Conservation (phyloP, 139 green algal species). For the Tetraselmis chui region DNA sequence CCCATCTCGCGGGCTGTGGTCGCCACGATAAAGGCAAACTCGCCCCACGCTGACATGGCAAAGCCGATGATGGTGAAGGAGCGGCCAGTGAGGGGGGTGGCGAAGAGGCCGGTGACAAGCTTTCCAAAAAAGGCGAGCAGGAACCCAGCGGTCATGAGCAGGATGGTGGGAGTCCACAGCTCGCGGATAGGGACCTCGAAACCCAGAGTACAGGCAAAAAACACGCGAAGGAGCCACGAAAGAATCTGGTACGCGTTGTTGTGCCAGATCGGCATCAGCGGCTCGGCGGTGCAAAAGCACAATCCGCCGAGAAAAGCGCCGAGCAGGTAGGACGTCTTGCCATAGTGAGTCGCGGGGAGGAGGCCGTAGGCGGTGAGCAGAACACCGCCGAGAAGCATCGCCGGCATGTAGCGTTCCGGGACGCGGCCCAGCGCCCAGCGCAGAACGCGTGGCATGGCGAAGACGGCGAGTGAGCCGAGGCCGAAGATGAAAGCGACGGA, state of each 20-base stretch:
- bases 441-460: too few species aligned
- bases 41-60: constrained; percentile 21
- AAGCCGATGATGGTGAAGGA: constrained; percentile 5
- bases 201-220: constrained; percentile 11
- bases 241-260: constrained; percentile 10
- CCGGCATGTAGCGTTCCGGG: too few species aligned
- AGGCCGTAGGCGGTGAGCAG: too few species aligned
- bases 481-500: too few species aligned
- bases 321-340: constrained; percentile 14
- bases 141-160: background rate
- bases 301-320: constrained; percentile 20
- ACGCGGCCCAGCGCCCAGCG: too few species aligned
- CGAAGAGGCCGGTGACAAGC: constrained; percentile 16
- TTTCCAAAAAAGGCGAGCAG: constrained; percentile 11
- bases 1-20: constrained; percentile 2
- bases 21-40: constrained; percentile 21
- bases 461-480: too few species aligned
- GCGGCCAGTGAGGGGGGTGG: background rate
- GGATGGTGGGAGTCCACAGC: constrained; percentile 5
- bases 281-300: constrained; percentile 13
- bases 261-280: constrained; percentile 8
- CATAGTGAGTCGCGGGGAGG: constrained; percentile 8
- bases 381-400: too few species aligned
- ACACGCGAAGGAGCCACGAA: constrained; percentile 7
- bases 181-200: constrained; percentile 19